These are phyloP conservation scores for Syncephalastrum monosporum DNA, from an alignment of 371 early-diverging fungal genomes.

Conservation along the genomic window DNA sequence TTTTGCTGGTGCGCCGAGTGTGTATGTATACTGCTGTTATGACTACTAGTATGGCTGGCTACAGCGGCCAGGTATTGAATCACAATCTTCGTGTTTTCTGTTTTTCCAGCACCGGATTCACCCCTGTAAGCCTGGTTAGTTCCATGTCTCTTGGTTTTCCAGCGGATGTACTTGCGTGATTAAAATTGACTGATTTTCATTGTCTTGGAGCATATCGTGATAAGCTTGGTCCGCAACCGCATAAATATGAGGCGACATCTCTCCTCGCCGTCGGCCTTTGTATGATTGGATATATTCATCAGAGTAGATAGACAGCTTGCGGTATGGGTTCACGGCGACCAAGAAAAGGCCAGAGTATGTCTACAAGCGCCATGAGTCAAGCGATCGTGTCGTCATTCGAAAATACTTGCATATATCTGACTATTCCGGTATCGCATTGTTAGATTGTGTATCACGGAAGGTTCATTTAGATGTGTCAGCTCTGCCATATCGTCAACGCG, in stretches of 20 bases:
- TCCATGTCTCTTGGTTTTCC: neutral
- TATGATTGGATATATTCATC: slow-evolving; percentile 80
- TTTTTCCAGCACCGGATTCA: slow-evolving; percentile 99
- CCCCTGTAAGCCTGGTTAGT: slow-evolving; percentile 61
- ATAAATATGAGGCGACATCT: slow-evolving; percentile 96
- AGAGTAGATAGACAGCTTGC: slow-evolving; percentile 89
- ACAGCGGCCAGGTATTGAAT: slow-evolving; percentile 97
- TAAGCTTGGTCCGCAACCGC: slow-evolving; percentile 96
- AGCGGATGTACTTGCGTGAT: slow-evolving; percentile 79
- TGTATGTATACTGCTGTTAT: neutral
- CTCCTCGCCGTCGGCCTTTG: slow-evolving; percentile 83
- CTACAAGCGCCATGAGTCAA: slow-evolving; percentile 40
- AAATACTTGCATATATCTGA: slow-evolving; percentile 84
- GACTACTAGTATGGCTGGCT: slow-evolving; percentile 56
- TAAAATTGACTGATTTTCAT: slow-evolving; percentile 97
- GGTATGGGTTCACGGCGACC: slow-evolving; percentile 99
- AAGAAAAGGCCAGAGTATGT: slow-evolving; percentile 99
- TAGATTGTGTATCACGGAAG: slow-evolving; percentile 97
- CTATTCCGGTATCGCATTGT: slow-evolving; percentile 87
- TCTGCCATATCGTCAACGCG: slow-evolving; percentile 98
- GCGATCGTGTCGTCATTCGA: neutral
- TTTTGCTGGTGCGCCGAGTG: slow-evolving; percentile 18
- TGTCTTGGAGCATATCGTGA: slow-evolving; percentile 90
- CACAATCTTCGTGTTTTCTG: slow-evolving; percentile 99
- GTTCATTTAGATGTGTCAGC: slow-evolving; percentile 96